Evolutionary conservation across 208 protist genomes (phyloP).

Genomic region (Leishmania tarentolae): DNA sequence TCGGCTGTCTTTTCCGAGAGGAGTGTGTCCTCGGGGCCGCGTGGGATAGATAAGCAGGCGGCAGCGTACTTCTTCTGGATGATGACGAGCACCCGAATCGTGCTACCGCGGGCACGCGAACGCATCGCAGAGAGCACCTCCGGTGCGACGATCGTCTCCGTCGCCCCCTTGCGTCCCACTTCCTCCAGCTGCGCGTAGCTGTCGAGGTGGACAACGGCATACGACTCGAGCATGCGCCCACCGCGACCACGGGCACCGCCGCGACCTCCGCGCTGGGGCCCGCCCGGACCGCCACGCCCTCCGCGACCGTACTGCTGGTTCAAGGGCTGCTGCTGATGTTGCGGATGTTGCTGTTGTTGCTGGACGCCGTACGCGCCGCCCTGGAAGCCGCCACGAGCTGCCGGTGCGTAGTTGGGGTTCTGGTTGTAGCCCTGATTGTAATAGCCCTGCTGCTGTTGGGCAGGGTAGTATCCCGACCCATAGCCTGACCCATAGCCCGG

Average conservation of each 20-base stretch:
- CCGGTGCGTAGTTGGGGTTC: slow-evolving; percentile 7
- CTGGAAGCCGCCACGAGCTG: slow-evolving; percentile 21
- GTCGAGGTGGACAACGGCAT: slow-evolving; percentile 70
- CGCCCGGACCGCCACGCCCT: slow-evolving; percentile 23
- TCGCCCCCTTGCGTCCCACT: slow-evolving; percentile 49
- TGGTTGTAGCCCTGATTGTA: slow-evolving; percentile 15
- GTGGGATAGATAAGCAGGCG: slow-evolving; percentile 65
- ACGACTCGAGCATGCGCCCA: slow-evolving; percentile 33
- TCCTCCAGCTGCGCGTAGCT: slow-evolving; percentile 73
- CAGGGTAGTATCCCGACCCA: slow-evolving; percentile 23
- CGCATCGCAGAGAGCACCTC: slow-evolving; percentile 42
- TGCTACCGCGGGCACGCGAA: slow-evolving; percentile 28
- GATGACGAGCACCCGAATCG: slow-evolving; percentile 59
- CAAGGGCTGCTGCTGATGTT: slow-evolving; percentile 16
- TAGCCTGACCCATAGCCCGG: slow-evolving; percentile 14
- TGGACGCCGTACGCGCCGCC: slow-evolving; percentile 25
- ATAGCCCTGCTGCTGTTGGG: slow-evolving; percentile 11
- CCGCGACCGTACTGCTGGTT: slow-evolving; percentile 23
- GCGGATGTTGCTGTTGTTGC: not conserved
- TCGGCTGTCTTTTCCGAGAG: slow-evolving; percentile 58
- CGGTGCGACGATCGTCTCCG: slow-evolving; percentile 48
- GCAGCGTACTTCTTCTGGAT: slow-evolving; percentile 67
- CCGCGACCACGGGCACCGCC: slow-evolving; percentile 31
- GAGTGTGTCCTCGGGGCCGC: slow-evolving; percentile 60
- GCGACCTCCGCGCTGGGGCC: slow-evolving; percentile 22